phyloP scores from a whole-genome alignment of 257 asterid genomes.

The Plectranthus barbatus region DNA sequence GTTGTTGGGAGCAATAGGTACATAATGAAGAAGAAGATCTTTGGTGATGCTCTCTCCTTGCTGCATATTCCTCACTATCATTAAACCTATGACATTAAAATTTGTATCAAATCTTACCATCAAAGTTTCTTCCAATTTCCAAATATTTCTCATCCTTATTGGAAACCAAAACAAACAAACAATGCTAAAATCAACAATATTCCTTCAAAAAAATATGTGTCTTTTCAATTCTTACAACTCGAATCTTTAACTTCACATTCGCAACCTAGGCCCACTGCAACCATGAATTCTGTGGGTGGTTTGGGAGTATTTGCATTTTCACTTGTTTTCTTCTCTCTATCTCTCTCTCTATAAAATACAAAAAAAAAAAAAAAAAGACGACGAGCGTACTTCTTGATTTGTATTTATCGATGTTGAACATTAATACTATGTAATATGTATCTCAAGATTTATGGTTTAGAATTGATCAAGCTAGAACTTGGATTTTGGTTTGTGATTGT shows the following conservation, averaged over 20 bases:
- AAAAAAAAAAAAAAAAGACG: background rate
- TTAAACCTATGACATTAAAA: too few species aligned
- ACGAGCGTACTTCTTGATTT: background rate
- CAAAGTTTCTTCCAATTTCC: background rate
- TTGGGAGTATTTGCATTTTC: background rate
- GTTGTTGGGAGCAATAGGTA: constrained; percentile 24
- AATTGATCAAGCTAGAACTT: background rate
- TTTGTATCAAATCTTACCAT: too few species aligned
- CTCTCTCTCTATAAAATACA: too few species aligned
- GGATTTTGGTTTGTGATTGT: background rate
- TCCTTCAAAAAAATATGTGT: background rate
- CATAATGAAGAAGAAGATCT: constrained; percentile 32
- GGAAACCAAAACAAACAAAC: too few species aligned
- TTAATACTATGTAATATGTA: too few species aligned
- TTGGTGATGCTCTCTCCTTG: constrained; percentile 15
- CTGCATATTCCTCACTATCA: background rate
- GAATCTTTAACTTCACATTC: background rate
- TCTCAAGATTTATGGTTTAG: background rate
- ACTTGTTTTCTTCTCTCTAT: background rate
- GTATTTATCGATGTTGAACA: background rate
- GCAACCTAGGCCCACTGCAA: constrained; percentile 6
- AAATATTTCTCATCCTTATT: too few species aligned
- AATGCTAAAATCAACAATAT: too few species aligned
- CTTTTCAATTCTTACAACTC: constrained; percentile 2
- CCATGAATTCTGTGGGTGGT: background rate